Conservation (phyloP, 164 flowering plant genomes). For the Liriodendron chinense region DNA sequence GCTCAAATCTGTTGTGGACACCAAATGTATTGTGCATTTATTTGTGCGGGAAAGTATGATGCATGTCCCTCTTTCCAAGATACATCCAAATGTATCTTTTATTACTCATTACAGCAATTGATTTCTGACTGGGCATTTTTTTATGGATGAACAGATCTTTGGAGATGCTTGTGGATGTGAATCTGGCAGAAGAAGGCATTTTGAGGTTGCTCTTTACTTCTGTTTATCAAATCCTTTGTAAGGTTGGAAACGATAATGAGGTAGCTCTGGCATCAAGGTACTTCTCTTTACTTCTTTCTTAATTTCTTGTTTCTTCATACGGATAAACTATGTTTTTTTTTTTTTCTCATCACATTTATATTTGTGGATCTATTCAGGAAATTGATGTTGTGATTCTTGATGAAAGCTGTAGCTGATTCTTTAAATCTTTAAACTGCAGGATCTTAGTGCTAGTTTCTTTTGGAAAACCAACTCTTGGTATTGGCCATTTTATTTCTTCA, state of each 20-base stretch:
- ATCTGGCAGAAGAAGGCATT: constrained; percentile 88
- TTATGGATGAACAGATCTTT: constrained; percentile 57
- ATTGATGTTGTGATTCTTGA: not conserved
- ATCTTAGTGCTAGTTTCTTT: not conserved
- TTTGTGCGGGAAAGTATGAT: too few relatives aligned
- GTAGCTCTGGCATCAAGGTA: constrained; percentile 83
- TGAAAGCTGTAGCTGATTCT: not conserved
- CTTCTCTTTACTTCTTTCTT: not conserved
- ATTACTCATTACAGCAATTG: not conserved
- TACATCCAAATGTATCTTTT: not conserved
- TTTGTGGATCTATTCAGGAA: not conserved
- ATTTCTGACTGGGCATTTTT: constrained; percentile 1
- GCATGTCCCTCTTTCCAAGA: too few relatives aligned
- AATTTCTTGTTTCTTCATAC: too few relatives aligned
- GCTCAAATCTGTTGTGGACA: too few relatives aligned
- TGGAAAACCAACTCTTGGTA: not conserved
- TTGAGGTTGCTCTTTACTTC: constrained; percentile 74
- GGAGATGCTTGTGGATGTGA: constrained; percentile 69
- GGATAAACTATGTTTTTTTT: too few relatives aligned
- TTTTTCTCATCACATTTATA: too few relatives aligned
- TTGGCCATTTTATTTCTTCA: too few relatives aligned
- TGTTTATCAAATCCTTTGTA: constrained; percentile 49
- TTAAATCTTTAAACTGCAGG: not conserved
- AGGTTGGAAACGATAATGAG: constrained; percentile 65
- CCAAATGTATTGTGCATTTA: too few relatives aligned